Conservation (phyloP, 2,329 filamentous ascomycete species). For the Domatiomyces catenatus region DNA sequence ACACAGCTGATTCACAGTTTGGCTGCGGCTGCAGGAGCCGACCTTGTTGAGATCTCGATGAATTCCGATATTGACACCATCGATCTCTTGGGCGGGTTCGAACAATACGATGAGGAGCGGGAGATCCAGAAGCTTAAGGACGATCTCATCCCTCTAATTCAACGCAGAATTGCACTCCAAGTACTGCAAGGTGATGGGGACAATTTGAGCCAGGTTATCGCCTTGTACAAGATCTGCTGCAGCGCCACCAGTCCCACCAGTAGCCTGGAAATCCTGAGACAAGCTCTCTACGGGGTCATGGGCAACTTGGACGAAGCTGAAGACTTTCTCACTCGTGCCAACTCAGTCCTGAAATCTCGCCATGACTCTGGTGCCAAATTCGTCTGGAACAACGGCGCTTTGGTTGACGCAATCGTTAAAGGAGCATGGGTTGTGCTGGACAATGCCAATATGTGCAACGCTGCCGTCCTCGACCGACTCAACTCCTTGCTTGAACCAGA, state of each 20-base stretch:
- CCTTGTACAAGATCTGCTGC: background rate
- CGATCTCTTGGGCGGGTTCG: constrained; percentile 92
- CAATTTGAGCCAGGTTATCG: background rate
- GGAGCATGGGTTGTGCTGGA: constrained; percentile 91
- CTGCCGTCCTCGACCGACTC: constrained; percentile 81
- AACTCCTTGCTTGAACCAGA: constrained; percentile 90
- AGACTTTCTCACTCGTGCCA: background rate
- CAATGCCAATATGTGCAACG: constrained; percentile 92
- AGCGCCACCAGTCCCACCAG: background rate
- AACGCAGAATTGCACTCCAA: constrained; percentile 22
- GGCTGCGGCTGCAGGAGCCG: constrained; percentile 61
- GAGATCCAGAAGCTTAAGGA: constrained; percentile 48
- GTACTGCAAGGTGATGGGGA: background rate
- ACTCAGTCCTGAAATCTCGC: background rate
- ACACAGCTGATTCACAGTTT: constrained; percentile 64
- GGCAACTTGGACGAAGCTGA: background rate
- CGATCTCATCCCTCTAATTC: constrained; percentile 37
- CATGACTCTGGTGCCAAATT: constrained; percentile 33
- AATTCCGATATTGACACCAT: constrained; percentile 94
- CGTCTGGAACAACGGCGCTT: constrained; percentile 87
- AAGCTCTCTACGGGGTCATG: background rate
- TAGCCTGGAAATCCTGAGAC: background rate
- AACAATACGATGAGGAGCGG: constrained; percentile 73
- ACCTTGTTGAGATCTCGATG: constrained; percentile 68
- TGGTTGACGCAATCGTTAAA: constrained; percentile 70